phyloP scores from a whole-genome alignment of 2,329 filamentous ascomycete species.

The Verticillium tricorpus region DNA sequence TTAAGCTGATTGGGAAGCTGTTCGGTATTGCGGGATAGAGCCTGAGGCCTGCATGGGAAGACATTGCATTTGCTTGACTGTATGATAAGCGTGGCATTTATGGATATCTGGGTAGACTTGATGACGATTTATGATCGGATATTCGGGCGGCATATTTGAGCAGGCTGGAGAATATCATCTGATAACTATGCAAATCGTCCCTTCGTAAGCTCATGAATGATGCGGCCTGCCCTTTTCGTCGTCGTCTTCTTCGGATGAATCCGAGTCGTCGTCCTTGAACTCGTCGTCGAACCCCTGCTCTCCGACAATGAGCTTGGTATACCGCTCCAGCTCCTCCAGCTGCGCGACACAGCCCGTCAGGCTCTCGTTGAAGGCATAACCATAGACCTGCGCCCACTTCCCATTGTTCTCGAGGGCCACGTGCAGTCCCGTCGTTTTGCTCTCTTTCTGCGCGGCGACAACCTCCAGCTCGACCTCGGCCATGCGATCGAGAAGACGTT shows the following conservation, averaged over 20 bases:
- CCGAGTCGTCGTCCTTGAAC: background rate
- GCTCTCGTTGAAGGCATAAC: conserved; percentile 49
- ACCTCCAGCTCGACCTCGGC: conserved; percentile 39
- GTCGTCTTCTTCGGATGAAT: background rate
- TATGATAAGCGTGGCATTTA: too few species aligned
- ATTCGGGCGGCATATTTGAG: too few species aligned
- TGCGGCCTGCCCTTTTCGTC: background rate
- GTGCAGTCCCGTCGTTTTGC: background rate
- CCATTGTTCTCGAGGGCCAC: conserved; percentile 17
- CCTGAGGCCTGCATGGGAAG: background rate
- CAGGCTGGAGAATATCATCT: background rate
- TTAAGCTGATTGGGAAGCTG: conserved; percentile 1
- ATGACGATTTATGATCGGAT: too few species aligned
- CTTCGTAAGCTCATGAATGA: background rate
- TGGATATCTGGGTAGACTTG: too few species aligned
- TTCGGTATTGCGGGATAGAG: background rate
- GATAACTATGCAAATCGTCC: background rate
- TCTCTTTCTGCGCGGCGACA: background rate
- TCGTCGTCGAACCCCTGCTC: conserved; percentile 34
- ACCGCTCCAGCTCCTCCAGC: conserved; percentile 48
- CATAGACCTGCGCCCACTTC: conserved; percentile 54
- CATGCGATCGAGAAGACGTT: conserved; percentile 46
- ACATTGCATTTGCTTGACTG: background rate
- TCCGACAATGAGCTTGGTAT: conserved; percentile 54
- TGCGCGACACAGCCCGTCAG: conserved; percentile 51